Evolutionary conservation across 257 asterid genomes (phyloP).

Genomic region (Anisodus acutangulus): DNA sequence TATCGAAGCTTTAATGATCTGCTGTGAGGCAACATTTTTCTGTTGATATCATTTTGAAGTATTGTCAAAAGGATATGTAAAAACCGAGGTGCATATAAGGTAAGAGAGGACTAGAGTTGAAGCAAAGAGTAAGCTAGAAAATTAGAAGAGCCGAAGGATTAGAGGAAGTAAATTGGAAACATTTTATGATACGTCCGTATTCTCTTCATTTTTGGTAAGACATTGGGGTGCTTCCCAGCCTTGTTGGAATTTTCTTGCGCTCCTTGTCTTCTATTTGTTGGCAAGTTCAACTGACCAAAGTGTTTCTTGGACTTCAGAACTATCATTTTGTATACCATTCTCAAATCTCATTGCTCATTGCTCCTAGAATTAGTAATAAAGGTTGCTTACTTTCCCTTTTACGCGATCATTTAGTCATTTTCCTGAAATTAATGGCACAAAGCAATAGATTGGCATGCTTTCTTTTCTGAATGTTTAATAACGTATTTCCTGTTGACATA

Average conservation of each 20-base stretch:
- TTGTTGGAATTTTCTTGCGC: neutral
- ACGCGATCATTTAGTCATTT: neutral
- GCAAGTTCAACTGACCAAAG: neutral
- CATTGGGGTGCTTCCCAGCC: neutral
- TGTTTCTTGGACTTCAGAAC: neutral
- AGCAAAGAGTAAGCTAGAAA: too few species aligned
- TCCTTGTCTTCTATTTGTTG: neutral
- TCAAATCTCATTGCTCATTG: neutral
- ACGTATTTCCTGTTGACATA: conserved; percentile 19
- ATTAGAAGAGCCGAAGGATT: too few species aligned
- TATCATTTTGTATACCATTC: neutral
- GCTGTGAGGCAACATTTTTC: neutral
- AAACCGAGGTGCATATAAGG: neutral
- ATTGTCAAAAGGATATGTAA: neutral
- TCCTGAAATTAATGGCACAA: neutral
- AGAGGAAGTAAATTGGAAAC: too few species aligned
- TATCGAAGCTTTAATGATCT: neutral
- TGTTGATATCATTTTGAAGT: too few species aligned
- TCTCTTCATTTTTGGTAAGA: too few species aligned
- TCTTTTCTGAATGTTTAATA: neutral
- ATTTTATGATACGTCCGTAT: too few species aligned
- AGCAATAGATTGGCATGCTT: neutral
- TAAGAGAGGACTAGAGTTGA: too few species aligned
- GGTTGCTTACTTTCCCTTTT: neutral
- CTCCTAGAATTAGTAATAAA: neutral